Evolutionary conservation across 73 alveolate genomes (phyloP), one percentile per base, ranked within the genome.

Genomic region (Paramecium sonneborni): DNA sequence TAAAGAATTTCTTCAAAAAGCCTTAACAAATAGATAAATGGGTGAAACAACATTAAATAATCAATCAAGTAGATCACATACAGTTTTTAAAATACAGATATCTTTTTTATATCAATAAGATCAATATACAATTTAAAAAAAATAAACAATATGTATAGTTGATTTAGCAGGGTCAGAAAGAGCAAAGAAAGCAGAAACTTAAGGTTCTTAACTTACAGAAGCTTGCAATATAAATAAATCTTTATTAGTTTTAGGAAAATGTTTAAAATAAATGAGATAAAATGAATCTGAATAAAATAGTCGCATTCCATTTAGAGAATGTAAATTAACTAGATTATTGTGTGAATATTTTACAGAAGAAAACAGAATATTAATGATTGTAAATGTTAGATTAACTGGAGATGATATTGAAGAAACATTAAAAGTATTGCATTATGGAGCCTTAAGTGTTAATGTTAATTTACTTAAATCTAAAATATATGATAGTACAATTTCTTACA

Each of bases 211-310:
- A 41, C 86, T 95, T 39, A 92, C 94, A 67, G 98, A 95, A 57
- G 96, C 98, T 1, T 93, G 98, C 82, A 92, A 95, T 67, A 95
- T 95, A 11, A 95, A 95, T 69, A 93, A 93, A 85, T 90, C 96
- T 57, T 69, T 95, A 26, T 76, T 95, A 38, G 88, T 92, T 41
- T 85, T 95, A 21, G 97, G 97, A 39, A 95, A 95, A 79, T 95
- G 98, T 82, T 70, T 95, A 15, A 96, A 94, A 92, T 91, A 94
- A 1, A 92, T 95, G 96, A 92, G 94, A 46, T 57, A 55, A 23
- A 56, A 86, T 34, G 93, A 62, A 28, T 21, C 34, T 2, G 87
- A 74, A 14, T 93, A 85, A 84, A 92, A 94, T 85, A 85, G 92
- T 52, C 68, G 68, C 30, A 84, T 87, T 0, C 97, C 97, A 76